Evolutionary conservation across 441 rosid species (phyloP), one percentile per base, ranked within the genome.

Genomic region (Bruguiera hainesii): DNA sequence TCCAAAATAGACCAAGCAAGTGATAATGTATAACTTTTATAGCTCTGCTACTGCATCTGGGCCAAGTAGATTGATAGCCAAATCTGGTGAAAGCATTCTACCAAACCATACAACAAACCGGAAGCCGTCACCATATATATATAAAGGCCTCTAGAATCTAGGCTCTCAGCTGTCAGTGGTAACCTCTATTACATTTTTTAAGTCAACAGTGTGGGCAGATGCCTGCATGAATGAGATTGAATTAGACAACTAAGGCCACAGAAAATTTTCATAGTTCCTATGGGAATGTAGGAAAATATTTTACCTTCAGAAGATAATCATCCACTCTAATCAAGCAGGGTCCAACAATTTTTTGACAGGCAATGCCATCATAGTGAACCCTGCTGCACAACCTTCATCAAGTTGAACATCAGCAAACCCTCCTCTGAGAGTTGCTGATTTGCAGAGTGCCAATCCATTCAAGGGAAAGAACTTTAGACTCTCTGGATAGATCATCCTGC

Each of bases 131-230:
- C 93, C 96, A 67, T 82, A 84, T 62, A 84, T 62, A 96, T 65
- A 81, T 93, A 93, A 62, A 96, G 95, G 75, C 98, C 99, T 76
- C 96, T 81, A 39, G 89, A 88, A 72, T 93, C 98, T 78, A 96
- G 83, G 80, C 97, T 90, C 69, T 90, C 98, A n/a, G 86, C 83
- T 42, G 87, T 80, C 63, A 96, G 76, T 39, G 96, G 97, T 69
- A 93, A 75, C 75, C 87, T 85, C 76, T 59, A 75, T 8, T 29
- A 65, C 71, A 58, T 73, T 78, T 63, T 75, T 79, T 7, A 84
- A 67, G 71, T 81, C 89, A 37, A 81, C 84, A 39, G 68, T 79
- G 52, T 75, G 76, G 68, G 61, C 63, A 75, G 88, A 84, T 68
- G 85, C 84, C 95, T 85, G 91, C 78, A 85, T 11, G 65, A 21